phyloP scores from a whole-genome alignment of 106 monocot genomes.

The Acorus gramineus region DNA sequence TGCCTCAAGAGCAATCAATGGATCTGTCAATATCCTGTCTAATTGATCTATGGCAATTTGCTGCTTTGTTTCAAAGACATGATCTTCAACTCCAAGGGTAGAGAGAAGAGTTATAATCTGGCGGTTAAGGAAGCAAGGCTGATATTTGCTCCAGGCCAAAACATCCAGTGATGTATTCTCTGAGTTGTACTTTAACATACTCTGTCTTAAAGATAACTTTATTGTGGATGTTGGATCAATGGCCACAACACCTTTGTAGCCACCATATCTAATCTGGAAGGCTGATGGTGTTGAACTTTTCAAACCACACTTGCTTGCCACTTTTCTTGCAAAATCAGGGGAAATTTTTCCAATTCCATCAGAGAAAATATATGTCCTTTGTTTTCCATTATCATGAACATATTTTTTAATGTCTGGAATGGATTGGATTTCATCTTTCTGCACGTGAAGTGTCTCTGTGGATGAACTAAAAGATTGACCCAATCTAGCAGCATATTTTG shows the following conservation, averaged over 20 bases:
- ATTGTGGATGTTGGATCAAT: constrained; percentile 44
- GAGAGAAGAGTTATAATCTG: constrained; percentile 89
- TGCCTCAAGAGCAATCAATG: constrained; percentile 41
- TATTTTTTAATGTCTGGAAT: constrained; percentile 57
- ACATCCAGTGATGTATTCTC: constrained; percentile 65
- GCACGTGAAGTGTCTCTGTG: constrained; percentile 61
- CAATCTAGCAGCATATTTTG: constrained; percentile 82
- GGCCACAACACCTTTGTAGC: constrained; percentile 91
- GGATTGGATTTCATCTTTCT: constrained; percentile 31
- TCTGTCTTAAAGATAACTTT: constrained; percentile 68
- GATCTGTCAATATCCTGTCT: constrained; percentile 47
- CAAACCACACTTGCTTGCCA: constrained; percentile 54
- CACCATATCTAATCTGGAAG: constrained; percentile 82
- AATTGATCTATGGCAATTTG: constrained; percentile 39
- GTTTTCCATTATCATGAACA: neutral
- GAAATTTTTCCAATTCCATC: constrained; percentile 97
- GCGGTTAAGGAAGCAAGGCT: constrained; percentile 77
- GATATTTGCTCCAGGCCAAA: constrained; percentile 70
- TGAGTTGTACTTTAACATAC: constrained; percentile 89
- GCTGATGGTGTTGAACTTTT: constrained; percentile 59
- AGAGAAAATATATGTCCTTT: constrained; percentile 39
- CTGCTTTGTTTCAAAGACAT: constrained; percentile 63
- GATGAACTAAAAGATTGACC: constrained; percentile 89
- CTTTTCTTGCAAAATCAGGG: constrained; percentile 53
- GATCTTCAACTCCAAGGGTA: constrained; percentile 63